Evolutionary conservation across 768 basidiomycete genomes (phyloP), one percentile per base, ranked within the genome.

Genomic region (Strobilomyces dryophilus): DNA sequence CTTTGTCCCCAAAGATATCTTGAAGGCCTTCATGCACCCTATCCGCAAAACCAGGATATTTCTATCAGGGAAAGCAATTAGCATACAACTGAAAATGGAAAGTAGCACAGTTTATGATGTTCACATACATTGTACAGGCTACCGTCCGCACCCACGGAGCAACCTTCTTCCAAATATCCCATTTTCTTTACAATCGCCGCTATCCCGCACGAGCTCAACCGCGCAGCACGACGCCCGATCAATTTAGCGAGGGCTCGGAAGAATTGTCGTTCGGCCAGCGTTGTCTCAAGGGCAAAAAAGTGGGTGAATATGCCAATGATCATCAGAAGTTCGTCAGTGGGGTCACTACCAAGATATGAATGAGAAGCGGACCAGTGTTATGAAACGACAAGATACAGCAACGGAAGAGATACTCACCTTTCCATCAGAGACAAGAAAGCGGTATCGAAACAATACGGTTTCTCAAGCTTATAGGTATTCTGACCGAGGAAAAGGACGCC

Each of bases 371-470:
- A 43, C 18, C 14, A 31, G n/a, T 29, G 34, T 24, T 1, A 12
- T 15, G 11, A 24, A n/a, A 39, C 18, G 5, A 17, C 5, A 20
- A 15, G 29, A 12, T 15, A 17, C n/a, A 27, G 17, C 11, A 20
- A 41, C 1, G 21, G 1, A 11, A 54, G n/a, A 9, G n/a, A 11
- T 12, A 9, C 45, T 49, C 56, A 89, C 92, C 85, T 90, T 74
- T 98, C 95, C 87, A 99, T 97, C 41, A 98, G 77, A 39, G 92
- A 95, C 56, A 99, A 74, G 77, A 98, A 98, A 1, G 95, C 95
- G 2, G 97, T 99, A 70, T 99, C 95, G 63, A 99, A 85, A 27
- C 81, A 85, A 68, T 94, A 94, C 18, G 93, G 83, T 59, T 81
- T 90, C 72, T 98, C 95, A 36, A 99, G 82, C 76, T 98, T 98